These are phyloP conservation scores for Syncephalastrum monosporum DNA, from an alignment of 371 early-diverging fungal species.

Conservation along the genomic window DNA sequence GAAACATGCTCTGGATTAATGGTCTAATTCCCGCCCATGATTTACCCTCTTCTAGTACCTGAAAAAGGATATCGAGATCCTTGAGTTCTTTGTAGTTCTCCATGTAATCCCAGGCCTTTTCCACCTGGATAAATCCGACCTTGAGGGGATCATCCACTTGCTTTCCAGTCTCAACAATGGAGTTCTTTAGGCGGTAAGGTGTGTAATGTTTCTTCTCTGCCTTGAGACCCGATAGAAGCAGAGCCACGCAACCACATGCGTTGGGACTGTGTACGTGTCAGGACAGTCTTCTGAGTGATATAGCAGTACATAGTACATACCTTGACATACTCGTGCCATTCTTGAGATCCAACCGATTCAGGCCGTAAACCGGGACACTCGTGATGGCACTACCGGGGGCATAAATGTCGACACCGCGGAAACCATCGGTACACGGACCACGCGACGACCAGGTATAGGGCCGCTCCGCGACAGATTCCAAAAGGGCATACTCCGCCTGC, in stretches of 20 bases:
- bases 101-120: slow-evolving; percentile 83
- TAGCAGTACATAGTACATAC: slow-evolving; percentile 13
- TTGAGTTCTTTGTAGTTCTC: slow-evolving; percentile 53
- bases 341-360: slow-evolving; percentile 76
- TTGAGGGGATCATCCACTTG: slow-evolving; percentile 76
- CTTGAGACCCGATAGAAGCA: slow-evolving; percentile 82
- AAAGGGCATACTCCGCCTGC: slow-evolving; percentile 83
- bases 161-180: slow-evolving; percentile 73
- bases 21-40: not conserved
- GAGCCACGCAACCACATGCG: slow-evolving; percentile 81
- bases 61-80: slow-evolving; percentile 71
- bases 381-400: slow-evolving; percentile 94
- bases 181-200: slow-evolving; percentile 81
- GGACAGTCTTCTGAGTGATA: not conserved
- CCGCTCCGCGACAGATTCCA: slow-evolving; percentile 73
- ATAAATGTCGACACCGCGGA: slow-evolving; percentile 80
- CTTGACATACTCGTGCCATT: slow-evolving; percentile 93
- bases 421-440: slow-evolving; percentile 90
- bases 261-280: slow-evolving; percentile 66
- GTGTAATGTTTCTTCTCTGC: slow-evolving; percentile 65
- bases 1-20: not conserved
- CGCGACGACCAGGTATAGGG: slow-evolving; percentile 90
- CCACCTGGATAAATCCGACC: slow-evolving; percentile 87
- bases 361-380: slow-evolving; percentile 86
- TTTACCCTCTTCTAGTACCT: slow-evolving; percentile 29